Percentiles rank a stretch among this genome's conserved stretches.
These are phyloP conservation scores for Oryza nivara DNA, from an alignment of 176 grass and related monocot genomes.

Conservation along the genomic window DNA sequence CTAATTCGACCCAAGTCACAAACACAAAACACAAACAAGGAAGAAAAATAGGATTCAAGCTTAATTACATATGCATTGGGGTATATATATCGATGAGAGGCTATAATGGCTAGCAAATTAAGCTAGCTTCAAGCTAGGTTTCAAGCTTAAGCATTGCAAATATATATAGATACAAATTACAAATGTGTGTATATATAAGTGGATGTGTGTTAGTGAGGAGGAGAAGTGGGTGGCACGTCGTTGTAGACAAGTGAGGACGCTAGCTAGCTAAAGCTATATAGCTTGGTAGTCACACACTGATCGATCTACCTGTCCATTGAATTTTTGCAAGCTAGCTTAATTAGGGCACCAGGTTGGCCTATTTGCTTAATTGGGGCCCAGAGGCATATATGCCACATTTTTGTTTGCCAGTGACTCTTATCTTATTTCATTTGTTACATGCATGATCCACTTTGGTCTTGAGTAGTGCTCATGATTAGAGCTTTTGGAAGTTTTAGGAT, in stretches of 20 bases:
- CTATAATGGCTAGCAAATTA: not conserved
- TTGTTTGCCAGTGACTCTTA: not conserved
- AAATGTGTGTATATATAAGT: not conserved
- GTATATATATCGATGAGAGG: not conserved
- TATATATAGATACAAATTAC: not conserved
- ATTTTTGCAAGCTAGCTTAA: not conserved
- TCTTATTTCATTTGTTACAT: not conserved
- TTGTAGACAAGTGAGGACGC: slow-evolving; percentile 20
- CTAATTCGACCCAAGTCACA: not conserved
- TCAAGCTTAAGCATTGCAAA: slow-evolving; percentile 6
- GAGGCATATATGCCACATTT: not conserved
- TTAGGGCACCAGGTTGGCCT: not conserved
- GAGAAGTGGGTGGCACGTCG: slow-evolving; percentile 6
- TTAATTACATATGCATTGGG: too few species aligned
- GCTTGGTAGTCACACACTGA: not conserved
- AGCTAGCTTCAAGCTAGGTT: not conserved
- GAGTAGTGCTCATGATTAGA: slow-evolving; percentile 1
- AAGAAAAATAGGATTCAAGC: not conserved
- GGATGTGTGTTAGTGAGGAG: not conserved
- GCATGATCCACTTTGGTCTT: not conserved
- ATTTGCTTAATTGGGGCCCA: not conserved
- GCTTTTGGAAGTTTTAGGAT: not conserved
- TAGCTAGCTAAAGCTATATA: slow-evolving; percentile 17
- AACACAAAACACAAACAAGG: not conserved
- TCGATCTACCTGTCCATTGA: not conserved